Conservation (phyloP, 257 asterid species). For the Ilex aquifolium region DNA sequence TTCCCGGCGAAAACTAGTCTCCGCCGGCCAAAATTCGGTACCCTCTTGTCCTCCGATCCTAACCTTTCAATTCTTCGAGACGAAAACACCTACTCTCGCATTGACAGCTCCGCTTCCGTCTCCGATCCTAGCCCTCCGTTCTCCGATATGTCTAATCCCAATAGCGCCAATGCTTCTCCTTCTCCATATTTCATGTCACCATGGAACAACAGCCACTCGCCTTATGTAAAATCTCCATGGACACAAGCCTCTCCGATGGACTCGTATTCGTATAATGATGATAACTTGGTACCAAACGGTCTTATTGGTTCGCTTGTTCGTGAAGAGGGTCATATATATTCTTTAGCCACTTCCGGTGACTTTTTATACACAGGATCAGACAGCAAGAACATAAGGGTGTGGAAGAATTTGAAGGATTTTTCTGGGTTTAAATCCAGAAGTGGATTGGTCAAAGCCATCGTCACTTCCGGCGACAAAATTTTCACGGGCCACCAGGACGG, state of each 20-base stretch:
- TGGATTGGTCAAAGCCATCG: constrained; percentile 63
- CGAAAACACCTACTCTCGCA: background rate
- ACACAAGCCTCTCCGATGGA: constrained; percentile 23
- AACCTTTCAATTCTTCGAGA: constrained; percentile 14
- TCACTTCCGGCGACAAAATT: constrained; percentile 38
- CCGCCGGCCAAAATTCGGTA: constrained; percentile 41
- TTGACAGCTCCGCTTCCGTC: too few relatives aligned
- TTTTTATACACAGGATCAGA: constrained; percentile 80
- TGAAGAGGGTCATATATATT: constrained; percentile 70
- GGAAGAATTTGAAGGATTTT: constrained; percentile 62
- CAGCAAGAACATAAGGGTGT: constrained; percentile 68
- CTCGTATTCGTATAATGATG: background rate
- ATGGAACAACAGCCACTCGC: constrained; percentile 61
- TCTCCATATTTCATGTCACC: constrained; percentile 47
- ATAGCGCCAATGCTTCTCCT: constrained; percentile 49
- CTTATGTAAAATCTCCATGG: constrained; percentile 78
- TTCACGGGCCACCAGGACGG: constrained; percentile 94
- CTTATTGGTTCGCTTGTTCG: constrained; percentile 60
- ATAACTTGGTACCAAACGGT: constrained; percentile 9
- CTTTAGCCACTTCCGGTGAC: constrained; percentile 56
- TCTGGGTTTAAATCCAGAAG: constrained; percentile 85
- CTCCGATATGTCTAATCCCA: constrained; percentile 14
- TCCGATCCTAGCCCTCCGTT: background rate
- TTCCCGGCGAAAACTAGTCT: constrained; percentile 20
- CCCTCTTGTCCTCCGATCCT: constrained; percentile 38